These are phyloP conservation scores for Cytospora paraplurivora DNA, from an alignment of 2,329 filamentous ascomycete species.

Conservation along the genomic window DNA sequence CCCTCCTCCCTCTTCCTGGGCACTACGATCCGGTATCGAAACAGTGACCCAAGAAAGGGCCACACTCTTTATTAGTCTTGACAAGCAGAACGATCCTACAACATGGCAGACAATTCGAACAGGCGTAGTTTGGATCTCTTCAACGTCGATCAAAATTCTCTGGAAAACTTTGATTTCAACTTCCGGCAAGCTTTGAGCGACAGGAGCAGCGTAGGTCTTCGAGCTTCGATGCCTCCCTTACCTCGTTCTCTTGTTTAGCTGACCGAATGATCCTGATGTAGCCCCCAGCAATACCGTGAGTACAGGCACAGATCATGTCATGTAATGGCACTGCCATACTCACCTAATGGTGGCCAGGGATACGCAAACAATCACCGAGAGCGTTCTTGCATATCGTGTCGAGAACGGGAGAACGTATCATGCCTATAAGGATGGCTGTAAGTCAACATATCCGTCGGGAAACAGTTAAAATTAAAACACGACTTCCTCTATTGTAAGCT, in stretches of 20 bases:
- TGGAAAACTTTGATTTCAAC: constrained; percentile 23
- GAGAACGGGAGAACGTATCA: constrained; percentile 30
- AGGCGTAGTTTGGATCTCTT: constrained; percentile 22
- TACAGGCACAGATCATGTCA: neutral
- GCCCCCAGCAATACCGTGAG: constrained; percentile 25
- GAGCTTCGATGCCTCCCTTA: neutral
- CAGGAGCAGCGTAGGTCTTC: constrained; percentile 14
- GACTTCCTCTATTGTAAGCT: neutral
- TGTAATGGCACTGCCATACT: neutral
- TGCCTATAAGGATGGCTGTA: constrained; percentile 26
- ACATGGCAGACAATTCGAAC: constrained; percentile 25
- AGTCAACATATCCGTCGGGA: neutral
- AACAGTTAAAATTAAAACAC: neutral
- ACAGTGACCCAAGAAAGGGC: neutral
- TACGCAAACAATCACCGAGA: constrained; percentile 24
- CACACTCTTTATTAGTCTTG: neutral
- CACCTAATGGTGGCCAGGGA: constrained; percentile 5
- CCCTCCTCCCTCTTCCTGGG: neutral
- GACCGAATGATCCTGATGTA: constrained; percentile 5
- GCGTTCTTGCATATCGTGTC: constrained; percentile 24
- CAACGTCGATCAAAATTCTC: constrained; percentile 20
- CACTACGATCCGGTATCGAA: neutral
- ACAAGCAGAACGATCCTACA: neutral
- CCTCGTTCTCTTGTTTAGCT: neutral
- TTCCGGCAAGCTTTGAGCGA: constrained; percentile 21